These are phyloP conservation scores for Sporothrix pallida DNA, from an alignment of 2,329 filamentous ascomycete species.

Conservation along the genomic window DNA sequence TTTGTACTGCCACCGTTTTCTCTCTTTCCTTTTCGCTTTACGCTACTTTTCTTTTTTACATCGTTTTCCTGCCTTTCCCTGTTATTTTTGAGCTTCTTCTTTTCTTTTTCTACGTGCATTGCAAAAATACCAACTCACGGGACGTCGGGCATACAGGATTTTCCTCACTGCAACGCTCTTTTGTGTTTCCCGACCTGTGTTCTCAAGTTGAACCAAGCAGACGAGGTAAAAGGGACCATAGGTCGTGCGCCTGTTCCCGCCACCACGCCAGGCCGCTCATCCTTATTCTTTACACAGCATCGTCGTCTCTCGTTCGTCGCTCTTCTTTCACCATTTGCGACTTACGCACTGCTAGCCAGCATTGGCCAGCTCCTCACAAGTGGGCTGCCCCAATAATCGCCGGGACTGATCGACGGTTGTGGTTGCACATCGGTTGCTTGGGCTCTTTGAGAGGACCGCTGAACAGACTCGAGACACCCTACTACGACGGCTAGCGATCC, in stretches of 20 bases:
- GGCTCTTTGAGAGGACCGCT: background rate
- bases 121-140: slow-evolving; percentile 10
- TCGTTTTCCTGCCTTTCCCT: background rate
- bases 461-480: slow-evolving; percentile 6
- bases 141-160: slow-evolving; percentile 2
- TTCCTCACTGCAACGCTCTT: slow-evolving; percentile 18
- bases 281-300: too few species aligned
- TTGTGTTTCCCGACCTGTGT: slow-evolving; percentile 14
- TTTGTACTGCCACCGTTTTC: background rate
- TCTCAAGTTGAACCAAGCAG: slow-evolving; percentile 2
- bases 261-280: background rate
- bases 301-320: background rate
- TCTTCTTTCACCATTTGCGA: background rate
- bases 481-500: slow-evolving; percentile 20
- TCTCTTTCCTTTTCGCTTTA: background rate
- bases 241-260: background rate
- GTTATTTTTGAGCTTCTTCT: background rate
- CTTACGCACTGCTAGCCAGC: background rate
- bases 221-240: background rate
- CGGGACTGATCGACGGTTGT: slow-evolving; percentile 2
- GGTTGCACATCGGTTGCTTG: slow-evolving; percentile 16
- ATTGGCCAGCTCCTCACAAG: slow-evolving; percentile 9
- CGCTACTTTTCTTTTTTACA: background rate
- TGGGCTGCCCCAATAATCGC: slow-evolving; percentile 18
- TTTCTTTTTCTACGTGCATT: background rate